Evolutionary conservation across 106 monocot species (phyloP).

Genomic region (Dendrobium officinale): DNA sequence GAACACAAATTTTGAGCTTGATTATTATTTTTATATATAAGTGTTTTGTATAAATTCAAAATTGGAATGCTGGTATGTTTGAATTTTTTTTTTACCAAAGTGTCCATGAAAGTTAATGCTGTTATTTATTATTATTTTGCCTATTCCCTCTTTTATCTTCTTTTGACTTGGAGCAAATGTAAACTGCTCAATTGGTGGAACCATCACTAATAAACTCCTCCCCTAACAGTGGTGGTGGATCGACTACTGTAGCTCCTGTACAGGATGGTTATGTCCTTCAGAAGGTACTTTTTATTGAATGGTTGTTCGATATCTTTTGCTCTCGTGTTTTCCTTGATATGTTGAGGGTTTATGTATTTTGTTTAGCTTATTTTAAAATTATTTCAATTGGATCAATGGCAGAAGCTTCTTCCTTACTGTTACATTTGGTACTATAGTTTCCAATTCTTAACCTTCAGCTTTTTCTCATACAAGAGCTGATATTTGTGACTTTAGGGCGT

Average conservation of each 20-base stretch:
- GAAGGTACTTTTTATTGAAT: constrained; percentile 50
- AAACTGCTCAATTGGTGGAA: not conserved
- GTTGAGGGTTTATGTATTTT: not conserved
- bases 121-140: constrained; percentile 1
- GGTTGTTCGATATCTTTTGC: not conserved
- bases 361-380: not conserved
- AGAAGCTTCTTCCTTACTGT: not conserved
- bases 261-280: constrained; percentile 99
- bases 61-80: not conserved
- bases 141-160: not conserved
- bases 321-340: not conserved
- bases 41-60: not conserved
- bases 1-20: not conserved
- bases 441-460: not conserved
- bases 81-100: not conserved
- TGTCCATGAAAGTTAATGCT: not conserved
- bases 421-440: not conserved
- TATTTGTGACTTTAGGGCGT: constrained; percentile 49
- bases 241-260: constrained; percentile 86
- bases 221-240: constrained; percentile 76
- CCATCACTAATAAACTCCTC: not conserved
- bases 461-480: not conserved
- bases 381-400: not conserved
- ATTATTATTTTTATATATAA: not conserved
- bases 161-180: not conserved